Conservation (phyloP, 345 rosid species). For the Populus pruinosa region DNA sequence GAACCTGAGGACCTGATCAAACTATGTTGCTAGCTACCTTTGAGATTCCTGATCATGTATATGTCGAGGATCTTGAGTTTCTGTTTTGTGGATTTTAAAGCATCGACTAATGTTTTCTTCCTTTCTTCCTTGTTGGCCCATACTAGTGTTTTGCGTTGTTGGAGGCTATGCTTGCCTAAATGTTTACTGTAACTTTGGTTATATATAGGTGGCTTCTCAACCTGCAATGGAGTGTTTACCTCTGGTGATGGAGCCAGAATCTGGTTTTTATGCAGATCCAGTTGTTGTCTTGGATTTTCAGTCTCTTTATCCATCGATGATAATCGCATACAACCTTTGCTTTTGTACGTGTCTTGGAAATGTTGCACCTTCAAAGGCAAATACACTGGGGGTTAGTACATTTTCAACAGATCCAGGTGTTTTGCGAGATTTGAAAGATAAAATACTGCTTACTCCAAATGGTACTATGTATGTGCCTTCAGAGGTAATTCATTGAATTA, state of each 20-base stretch:
- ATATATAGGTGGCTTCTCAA: conserved; percentile 86
- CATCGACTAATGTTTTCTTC: background rate
- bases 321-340: conserved; percentile 95
- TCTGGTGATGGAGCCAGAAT: conserved; percentile 98
- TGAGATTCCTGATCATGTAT: too few species aligned
- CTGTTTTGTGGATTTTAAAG: background rate
- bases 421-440: conserved; percentile 53
- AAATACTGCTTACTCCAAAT: conserved; percentile 69
- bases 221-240: conserved; percentile 99
- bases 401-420: conserved; percentile 56
- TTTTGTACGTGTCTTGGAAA: conserved; percentile 91
- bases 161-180: conserved; percentile 6
- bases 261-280: conserved; percentile 89
- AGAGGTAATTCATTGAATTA: conserved; percentile 48
- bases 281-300: conserved; percentile 96
- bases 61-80: too few species aligned
- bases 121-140: background rate
- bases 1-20: too few species aligned
- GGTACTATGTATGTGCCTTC: conserved; percentile 75
- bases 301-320: conserved; percentile 96
- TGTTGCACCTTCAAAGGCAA: conserved; percentile 57
- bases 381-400: conserved; percentile 74
- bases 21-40: too few species aligned
- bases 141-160: background rate
- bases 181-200: conserved; percentile 8